Evolutionary conservation across 2,329 filamentous ascomycete species (phyloP).

Genomic region (Waltergamsia citrina): DNA sequence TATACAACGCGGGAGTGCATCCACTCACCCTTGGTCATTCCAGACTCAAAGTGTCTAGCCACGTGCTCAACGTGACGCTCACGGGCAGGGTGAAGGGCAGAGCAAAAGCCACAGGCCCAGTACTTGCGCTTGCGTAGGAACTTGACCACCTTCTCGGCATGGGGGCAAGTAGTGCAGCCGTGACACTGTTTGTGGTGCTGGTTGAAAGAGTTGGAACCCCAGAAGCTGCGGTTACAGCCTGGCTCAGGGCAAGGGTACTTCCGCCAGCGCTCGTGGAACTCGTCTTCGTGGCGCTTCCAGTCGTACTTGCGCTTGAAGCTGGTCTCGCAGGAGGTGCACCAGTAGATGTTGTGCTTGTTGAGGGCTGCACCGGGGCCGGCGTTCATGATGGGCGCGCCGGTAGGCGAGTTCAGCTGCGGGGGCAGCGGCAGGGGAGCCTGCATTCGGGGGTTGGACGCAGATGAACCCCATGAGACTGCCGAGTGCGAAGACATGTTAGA

Average conservation of each 20-base stretch:
- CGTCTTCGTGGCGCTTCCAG: conserved; percentile 61
- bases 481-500: conserved; percentile 31
- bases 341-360: conserved; percentile 38
- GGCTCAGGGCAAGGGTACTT: conserved; percentile 57
- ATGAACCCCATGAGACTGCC: conserved; percentile 8
- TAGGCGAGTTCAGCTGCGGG: conserved; percentile 15
- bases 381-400: conserved; percentile 19
- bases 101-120: conserved; percentile 62
- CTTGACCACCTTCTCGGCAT: conserved; percentile 53
- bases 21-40: conserved; percentile 56
- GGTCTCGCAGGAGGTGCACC: conserved; percentile 51
- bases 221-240: conserved; percentile 57
- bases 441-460: conserved; percentile 18
- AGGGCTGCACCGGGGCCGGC: conserved; percentile 17
- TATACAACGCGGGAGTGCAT: conserved; percentile 61
- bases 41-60: conserved; percentile 55
- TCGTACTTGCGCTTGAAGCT: conserved; percentile 60
- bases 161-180: conserved; percentile 54
- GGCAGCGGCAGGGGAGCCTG: conserved; percentile 26
- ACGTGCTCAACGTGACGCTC: conserved; percentile 62
- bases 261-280: conserved; percentile 59
- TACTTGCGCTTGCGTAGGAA: conserved; percentile 55
- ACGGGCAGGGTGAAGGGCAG: conserved; percentile 50
- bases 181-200: conserved; percentile 59
- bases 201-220: conserved; percentile 59